phyloP scores from a whole-genome alignment of 75 land plant genomes.

The Pseudotsuga menziesii region DNA sequence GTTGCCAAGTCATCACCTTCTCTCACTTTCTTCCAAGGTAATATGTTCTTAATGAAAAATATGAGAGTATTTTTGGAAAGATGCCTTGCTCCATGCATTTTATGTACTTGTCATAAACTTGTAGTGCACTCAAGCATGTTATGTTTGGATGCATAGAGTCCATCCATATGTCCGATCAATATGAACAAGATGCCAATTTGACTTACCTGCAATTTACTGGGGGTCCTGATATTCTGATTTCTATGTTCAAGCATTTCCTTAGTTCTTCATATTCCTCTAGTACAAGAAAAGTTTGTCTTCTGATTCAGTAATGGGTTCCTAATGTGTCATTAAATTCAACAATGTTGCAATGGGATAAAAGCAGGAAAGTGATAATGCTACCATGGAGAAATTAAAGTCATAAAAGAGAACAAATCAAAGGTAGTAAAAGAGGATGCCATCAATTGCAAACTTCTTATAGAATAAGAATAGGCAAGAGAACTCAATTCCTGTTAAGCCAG shows the following conservation, averaged over 20 bases:
- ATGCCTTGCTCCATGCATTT: background rate
- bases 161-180: background rate
- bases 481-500: no score
- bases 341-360: no score
- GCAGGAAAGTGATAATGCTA: no score
- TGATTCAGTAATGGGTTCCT: no score
- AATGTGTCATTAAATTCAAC: no score
- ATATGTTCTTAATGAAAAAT: slow-evolving; percentile 5
- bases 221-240: background rate
- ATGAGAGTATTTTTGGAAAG: slow-evolving; percentile 8
- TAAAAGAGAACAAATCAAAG: no score
- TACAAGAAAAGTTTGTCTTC: no score
- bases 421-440: no score
- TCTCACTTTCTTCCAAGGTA: slow-evolving; percentile 95
- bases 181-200: background rate
- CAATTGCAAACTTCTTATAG: no score
- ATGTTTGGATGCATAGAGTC: background rate
- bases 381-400: no score
- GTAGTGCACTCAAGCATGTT: background rate
- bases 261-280: background rate
- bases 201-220: background rate
- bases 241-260: background rate
- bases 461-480: no score
- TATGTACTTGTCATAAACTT: background rate
- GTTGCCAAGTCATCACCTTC: slow-evolving; percentile 64